A percentile compares a stretch with the other conserved stretches of the same genome.
phyloP scores from a whole-genome alignment of 805 yeast species.

The Metschnikowia lochheadii region DNA sequence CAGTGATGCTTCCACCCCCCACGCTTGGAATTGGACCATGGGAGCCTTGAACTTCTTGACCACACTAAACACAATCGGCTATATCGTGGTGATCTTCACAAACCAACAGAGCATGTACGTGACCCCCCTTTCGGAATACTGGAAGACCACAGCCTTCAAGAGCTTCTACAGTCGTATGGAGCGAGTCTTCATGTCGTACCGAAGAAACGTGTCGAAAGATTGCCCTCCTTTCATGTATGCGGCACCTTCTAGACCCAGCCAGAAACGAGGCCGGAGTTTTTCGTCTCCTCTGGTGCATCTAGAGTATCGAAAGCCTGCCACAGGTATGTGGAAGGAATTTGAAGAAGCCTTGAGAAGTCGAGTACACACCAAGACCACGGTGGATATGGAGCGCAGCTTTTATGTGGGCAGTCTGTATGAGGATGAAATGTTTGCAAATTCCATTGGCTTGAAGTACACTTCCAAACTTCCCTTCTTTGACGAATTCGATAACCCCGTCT shows the following conservation, averaged over 20 bases:
- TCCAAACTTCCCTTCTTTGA: background rate
- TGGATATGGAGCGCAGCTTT: background rate
- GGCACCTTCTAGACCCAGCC: background rate
- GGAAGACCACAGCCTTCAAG: background rate
- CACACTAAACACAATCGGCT: background rate
- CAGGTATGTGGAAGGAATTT: background rate
- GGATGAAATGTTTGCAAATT: background rate
- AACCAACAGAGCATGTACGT: background rate
- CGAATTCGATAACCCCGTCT: background rate
- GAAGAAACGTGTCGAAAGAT: background rate
- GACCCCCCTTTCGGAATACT: background rate
- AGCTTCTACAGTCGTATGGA: background rate
- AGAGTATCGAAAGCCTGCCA: background rate
- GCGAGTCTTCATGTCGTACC: background rate
- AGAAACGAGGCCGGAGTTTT: background rate
- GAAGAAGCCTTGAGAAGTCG: background rate
- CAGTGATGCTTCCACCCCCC: background rate
- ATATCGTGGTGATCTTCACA: background rate
- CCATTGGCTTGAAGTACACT: background rate
- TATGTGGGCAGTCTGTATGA: background rate
- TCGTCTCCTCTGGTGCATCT: background rate
- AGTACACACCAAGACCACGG: background rate
- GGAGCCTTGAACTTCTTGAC: background rate
- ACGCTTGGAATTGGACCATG: background rate
- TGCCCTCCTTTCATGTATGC: background rate